Percentiles rank a stretch among this genome's conserved stretches.
Evolutionary conservation across 805 yeast species (phyloP).

Genomic region (Ogataea minuta): DNA sequence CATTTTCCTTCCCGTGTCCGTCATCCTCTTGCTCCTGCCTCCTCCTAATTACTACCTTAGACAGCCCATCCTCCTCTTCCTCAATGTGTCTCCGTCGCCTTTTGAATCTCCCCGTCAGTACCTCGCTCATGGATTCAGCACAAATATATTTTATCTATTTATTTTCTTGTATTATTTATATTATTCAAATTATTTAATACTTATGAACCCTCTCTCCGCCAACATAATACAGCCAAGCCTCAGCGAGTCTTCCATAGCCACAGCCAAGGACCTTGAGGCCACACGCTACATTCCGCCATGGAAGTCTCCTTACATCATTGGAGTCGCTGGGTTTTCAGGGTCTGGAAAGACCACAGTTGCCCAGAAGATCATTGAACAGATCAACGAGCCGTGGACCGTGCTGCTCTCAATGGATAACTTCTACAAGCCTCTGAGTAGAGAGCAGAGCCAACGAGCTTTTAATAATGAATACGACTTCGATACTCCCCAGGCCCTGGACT

Average conservation of each 20-base stretch:
- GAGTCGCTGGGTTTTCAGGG: constrained; percentile 84
- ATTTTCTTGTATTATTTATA: too few species aligned
- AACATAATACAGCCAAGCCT: neutral
- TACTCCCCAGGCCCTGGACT: constrained; percentile 78
- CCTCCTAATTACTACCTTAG: neutral
- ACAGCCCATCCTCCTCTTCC: constrained; percentile 4
- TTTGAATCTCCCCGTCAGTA: constrained; percentile 7
- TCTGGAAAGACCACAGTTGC: constrained; percentile 96
- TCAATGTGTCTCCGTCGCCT: constrained; percentile 8
- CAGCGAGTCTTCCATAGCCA: constrained; percentile 2
- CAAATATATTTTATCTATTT: neutral
- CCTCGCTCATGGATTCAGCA: constrained; percentile 6
- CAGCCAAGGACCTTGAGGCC: constrained; percentile 19
- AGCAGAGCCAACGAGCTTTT: constrained; percentile 63
- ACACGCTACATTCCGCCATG: constrained; percentile 72
- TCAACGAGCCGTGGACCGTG: constrained; percentile 93
- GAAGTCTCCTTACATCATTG: constrained; percentile 82
- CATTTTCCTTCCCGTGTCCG: neutral
- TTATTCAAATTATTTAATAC: constrained; percentile 1
- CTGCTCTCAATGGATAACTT: constrained; percentile 87
- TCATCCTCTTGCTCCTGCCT: constrained; percentile 2
- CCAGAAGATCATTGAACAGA: constrained; percentile 68
- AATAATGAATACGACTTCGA: constrained; percentile 79
- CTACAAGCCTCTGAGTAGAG: constrained; percentile 69
- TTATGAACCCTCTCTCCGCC: constrained; percentile 1